These are phyloP conservation scores for Fagopyrum tataricum DNA, from an alignment of 148 eudicot genomes.

Conservation along the genomic window DNA sequence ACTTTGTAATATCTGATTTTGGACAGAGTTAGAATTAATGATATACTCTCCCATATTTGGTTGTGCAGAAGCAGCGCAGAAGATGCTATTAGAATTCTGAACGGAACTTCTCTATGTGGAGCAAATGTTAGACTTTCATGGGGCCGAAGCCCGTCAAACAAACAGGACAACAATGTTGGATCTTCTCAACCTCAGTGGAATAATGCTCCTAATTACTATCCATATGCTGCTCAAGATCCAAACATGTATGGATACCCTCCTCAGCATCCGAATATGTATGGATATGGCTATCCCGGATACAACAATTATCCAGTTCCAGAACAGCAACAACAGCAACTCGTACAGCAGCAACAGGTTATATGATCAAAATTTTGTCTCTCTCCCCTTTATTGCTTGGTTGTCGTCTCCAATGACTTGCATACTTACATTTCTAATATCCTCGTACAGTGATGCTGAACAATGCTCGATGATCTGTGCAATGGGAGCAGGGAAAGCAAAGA, in stretches of 20 bases:
- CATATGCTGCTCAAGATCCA: constrained; percentile 70
- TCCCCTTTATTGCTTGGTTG: not conserved
- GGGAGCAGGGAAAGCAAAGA: not conserved
- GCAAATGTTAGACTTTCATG: constrained; percentile 87
- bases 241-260: constrained; percentile 58
- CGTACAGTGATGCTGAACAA: not conserved
- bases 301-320: constrained; percentile 63
- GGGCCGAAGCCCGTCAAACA: constrained; percentile 93
- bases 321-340: constrained; percentile 46
- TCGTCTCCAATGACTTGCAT: not conserved
- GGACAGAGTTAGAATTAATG: not conserved
- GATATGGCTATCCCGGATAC: constrained; percentile 80
- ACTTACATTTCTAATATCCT: not conserved
- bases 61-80: constrained; percentile 69
- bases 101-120: constrained; percentile 76
- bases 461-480: constrained; percentile 4
- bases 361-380: not conserved
- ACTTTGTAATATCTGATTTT: not conserved
- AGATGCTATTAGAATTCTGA: constrained; percentile 60
- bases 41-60: not conserved
- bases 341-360: constrained; percentile 42
- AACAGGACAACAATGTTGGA: constrained; percentile 23
- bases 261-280: constrained; percentile 77
- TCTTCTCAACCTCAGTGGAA: constrained; percentile 59
- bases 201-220: constrained; percentile 49